Evolutionary conservation across 176 grass and related monocot genomes (phyloP).

Genomic region (bread wheat (Triticum aestivum)): DNA sequence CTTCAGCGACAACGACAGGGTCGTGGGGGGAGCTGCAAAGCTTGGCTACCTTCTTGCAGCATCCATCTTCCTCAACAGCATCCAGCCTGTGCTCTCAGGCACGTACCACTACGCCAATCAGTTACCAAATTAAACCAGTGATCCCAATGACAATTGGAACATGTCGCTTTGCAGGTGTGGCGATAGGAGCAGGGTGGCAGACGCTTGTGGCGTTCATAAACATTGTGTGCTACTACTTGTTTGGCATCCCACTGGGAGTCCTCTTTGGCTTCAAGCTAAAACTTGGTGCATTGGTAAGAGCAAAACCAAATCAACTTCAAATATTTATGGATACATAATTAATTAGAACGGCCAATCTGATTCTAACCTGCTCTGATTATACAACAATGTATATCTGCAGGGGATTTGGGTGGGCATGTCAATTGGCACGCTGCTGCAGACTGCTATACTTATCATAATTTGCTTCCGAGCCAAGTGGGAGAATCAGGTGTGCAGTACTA

Average conservation of each 20-base stretch:
- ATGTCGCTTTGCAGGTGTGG: conserved; percentile 52
- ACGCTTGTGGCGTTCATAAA: conserved; percentile 72
- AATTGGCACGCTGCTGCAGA: conserved; percentile 77
- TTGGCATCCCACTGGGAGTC: conserved; percentile 73
- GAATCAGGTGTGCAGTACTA: conserved; percentile 68
- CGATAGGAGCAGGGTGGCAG: conserved; percentile 95
- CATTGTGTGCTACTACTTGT: conserved; percentile 77
- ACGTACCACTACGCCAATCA: not conserved
- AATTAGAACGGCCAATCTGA: not conserved
- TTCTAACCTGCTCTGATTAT: not conserved
- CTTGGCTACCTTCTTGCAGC: conserved; percentile 69
- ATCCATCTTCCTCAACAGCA: conserved; percentile 84
- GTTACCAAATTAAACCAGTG: not conserved
- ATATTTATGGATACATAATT: not conserved
- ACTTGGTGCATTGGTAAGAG: conserved; percentile 49
- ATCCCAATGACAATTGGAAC: not conserved
- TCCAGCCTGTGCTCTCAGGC: conserved; percentile 95
- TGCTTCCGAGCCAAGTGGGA: conserved; percentile 83
- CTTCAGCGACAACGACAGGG: conserved; percentile 61
- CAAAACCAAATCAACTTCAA: not conserved
- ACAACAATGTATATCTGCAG: conserved; percentile 26
- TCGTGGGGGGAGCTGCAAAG: conserved; percentile 54
- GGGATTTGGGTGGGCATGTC: conserved; percentile 96
- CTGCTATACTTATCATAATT: conserved; percentile 52
- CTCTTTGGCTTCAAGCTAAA: conserved; percentile 82